Evolutionary conservation across 371 early-diverging fungal species (phyloP).

Genomic region (Mucor circinelloides): DNA sequence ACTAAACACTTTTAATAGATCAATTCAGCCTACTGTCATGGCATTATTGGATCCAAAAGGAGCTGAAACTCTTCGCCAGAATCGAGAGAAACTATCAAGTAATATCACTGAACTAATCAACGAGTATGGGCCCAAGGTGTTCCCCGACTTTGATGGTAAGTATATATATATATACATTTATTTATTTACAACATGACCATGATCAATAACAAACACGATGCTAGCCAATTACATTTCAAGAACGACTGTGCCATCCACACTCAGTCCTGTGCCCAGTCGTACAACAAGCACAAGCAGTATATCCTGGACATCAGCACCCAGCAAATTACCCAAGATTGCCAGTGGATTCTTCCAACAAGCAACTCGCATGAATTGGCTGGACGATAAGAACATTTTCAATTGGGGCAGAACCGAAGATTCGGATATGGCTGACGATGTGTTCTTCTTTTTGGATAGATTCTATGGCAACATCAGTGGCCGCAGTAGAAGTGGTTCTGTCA

Average conservation of each 20-base stretch:
- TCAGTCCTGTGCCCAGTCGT: constrained; percentile 26
- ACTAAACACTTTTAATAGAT: constrained; percentile 31
- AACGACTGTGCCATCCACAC: constrained; percentile 9
- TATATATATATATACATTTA: not conserved
- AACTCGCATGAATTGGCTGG: constrained; percentile 49
- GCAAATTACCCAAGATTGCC: constrained; percentile 37
- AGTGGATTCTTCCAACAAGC: constrained; percentile 43
- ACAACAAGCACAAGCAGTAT: constrained; percentile 21
- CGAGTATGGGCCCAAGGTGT: constrained; percentile 82
- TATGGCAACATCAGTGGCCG: constrained; percentile 31
- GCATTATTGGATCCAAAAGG: constrained; percentile 59
- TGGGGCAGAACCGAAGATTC: constrained; percentile 57
- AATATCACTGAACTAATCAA: constrained; percentile 76
- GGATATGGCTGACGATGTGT: constrained; percentile 57
- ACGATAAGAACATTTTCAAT: constrained; percentile 58
- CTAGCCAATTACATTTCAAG: constrained; percentile 37
- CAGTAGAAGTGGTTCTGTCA: constrained; percentile 35
- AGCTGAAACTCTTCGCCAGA: constrained; percentile 54
- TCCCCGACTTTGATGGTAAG: constrained; percentile 68
- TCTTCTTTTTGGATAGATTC: constrained; percentile 50
- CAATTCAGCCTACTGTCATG: constrained; percentile 77
- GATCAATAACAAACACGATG: not conserved
- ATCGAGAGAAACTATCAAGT: constrained; percentile 70
- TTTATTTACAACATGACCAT: not conserved
- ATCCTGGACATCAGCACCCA: constrained; percentile 29